Evolutionary conservation across 2,329 filamentous ascomycete genomes (phyloP).

Genomic region (Meredithiella fracta): DNA sequence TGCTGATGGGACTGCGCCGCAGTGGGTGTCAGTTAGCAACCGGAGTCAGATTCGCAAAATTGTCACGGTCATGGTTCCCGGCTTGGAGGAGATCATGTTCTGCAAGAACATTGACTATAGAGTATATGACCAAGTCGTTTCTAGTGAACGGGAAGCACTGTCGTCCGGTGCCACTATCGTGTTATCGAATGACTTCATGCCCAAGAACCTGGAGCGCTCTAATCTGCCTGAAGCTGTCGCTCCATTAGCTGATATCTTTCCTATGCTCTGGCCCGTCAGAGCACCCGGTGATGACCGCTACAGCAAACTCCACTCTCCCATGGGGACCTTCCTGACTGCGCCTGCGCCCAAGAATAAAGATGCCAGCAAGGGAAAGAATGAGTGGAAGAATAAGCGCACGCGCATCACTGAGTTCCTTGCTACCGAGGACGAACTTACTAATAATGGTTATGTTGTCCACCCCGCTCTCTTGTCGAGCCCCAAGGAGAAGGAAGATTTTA

Average conservation of each 20-base stretch:
- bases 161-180: constrained; percentile 22
- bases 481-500: constrained; percentile 29
- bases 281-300: constrained; percentile 73
- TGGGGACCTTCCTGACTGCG: constrained; percentile 67
- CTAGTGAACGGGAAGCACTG: constrained; percentile 20
- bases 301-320: constrained; percentile 68
- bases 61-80: constrained; percentile 81
- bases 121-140: constrained; percentile 24
- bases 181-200: constrained; percentile 44
- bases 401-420: constrained; percentile 68
- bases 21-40: constrained; percentile 48
- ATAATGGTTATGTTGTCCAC: constrained; percentile 74
- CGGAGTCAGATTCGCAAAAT: constrained; percentile 56
- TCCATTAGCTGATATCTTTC: constrained; percentile 66
- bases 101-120: constrained; percentile 34
- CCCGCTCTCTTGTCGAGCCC: constrained; percentile 54
- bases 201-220: constrained; percentile 34
- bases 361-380: constrained; percentile 39
- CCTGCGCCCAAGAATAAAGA: constrained; percentile 46
- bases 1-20: constrained; percentile 46
- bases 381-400: constrained; percentile 59
- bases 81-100: constrained; percentile 82
- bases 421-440: constrained; percentile 53
- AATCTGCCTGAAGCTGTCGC: constrained; percentile 37
- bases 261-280: constrained; percentile 75